Base-by-base conservation (phyloP, 805 yeast species). In the Kodamaea jinghongensis region DNA sequence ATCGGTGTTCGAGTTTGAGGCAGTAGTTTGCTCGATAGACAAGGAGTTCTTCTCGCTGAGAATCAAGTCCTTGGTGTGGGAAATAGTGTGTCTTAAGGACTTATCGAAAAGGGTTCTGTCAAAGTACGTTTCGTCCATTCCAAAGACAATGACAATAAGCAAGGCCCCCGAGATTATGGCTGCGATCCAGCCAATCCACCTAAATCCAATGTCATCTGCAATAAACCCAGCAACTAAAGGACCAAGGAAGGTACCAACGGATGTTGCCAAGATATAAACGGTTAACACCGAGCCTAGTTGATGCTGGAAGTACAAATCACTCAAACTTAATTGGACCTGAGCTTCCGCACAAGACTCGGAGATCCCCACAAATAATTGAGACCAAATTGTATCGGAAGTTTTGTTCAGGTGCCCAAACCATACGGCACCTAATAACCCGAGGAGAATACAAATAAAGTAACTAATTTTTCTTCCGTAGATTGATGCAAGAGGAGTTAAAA, bases 181-280 rank as follows among this genome's bases (percentile, higher is more conserved):
- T 8, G 83, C 79, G 41, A 81, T 71, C 55, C 86, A 83, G 25
- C 89, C 88, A 5, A 84, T 86, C 95, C 95, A 86, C 51, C 84
- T 69, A 65, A 85, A 86, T n/a, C 78, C 72, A 17, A 75, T 67
- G 32, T 73, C 62, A 32, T 76, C 71, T 6, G 80, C 75, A 47
- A 84, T 77, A 50, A 80, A 78, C n/a, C 88, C 89, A 13, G 88
- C 90, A 47, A 84, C 72, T 38, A 86, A 62, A 2, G 95, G 95
- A 2, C 93, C 91, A 44, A 86, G 62, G 55, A 81, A 86, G 2
- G 90, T 82, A 39, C 93, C 91, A 10, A 81, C 75, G 25, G 89
- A 79, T 3, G 88, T 80, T 17, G 86, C 81, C 62, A 85, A 54
- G 46, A 84, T 85, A 61, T 86, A 87, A 11, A 80, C 67, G 0